Evolutionary conservation across 2,329 filamentous ascomycete genomes (phyloP), one percentile per base, ranked within the genome.

Genomic region (Shiraia bambusicola): DNA sequence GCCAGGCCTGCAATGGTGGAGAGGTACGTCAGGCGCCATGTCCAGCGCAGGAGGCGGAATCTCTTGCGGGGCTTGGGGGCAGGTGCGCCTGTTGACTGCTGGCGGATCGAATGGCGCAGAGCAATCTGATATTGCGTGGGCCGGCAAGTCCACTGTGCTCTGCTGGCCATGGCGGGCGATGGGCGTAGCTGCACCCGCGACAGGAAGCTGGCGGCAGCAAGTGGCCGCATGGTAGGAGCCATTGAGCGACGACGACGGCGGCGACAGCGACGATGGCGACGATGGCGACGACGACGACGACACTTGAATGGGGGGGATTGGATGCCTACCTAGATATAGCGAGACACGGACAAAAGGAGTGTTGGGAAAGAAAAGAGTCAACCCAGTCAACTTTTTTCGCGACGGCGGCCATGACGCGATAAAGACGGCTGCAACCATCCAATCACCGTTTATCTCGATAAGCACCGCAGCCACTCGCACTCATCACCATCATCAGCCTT

Each of bases 1-100:
- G 76, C 88, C 29, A 87, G 65, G 44, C 84, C 77, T 50, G 79
- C 87, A 49, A 93, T 69, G 47, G 82, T 70, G 40, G 87, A 86
- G 52, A 96, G 72, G 67, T 92, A 90, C 41, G 86, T 87, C 61
- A 89, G 66, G 59, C 93, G 83, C 87, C 89, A 97, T 44, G 84
- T 72, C 84, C 87, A 95, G 67, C 81, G 81, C 65, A 97, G 76
- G 52, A 82, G 78, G 44, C 83, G 73, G 71, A 93, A 84, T 40
- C 45, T 25, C 58, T 65, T 83, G 80, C 63, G 72, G 39, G 55
- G 59, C 59, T 63, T 61, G 49, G 53, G 61, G 54, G 59, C 54
- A 47, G 55, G 59, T 24, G 53, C 54, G 14, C 65, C 56, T 15
- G 52, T 61, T 35, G 64, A 66, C 52, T 63, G 58, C 28, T 59